Percentiles rank a stretch among this genome's conserved stretches.
phyloP scores from a whole-genome alignment of 768 basidiomycete genomes.

The Trametes gibbosa region DNA sequence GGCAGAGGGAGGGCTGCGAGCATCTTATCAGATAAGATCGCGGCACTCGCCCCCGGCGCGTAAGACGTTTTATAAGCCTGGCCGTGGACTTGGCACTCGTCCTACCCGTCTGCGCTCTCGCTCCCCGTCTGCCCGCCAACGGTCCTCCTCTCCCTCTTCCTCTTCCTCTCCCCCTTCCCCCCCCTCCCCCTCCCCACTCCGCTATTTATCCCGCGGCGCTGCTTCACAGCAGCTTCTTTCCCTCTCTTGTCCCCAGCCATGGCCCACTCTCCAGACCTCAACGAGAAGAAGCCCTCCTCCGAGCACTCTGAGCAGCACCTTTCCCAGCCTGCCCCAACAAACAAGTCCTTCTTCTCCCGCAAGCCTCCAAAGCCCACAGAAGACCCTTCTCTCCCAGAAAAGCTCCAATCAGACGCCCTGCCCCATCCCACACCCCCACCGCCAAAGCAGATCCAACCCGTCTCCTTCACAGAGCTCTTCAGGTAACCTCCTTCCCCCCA shows the following conservation, averaged over 20 bases:
- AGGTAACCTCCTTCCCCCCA: conserved; percentile 10
- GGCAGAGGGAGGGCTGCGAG: neutral
- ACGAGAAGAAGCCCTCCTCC: conserved; percentile 12
- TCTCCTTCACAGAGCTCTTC: conserved; percentile 32
- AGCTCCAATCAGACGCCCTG: conserved; percentile 5
- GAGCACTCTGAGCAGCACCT: neutral
- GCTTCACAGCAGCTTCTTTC: neutral
- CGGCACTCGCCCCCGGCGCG: neutral
- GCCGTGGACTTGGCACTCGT: neutral
- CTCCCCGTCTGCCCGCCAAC: neutral
- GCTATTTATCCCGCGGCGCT: conserved; percentile 2
- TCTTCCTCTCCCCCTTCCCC: neutral
- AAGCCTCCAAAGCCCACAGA: neutral
- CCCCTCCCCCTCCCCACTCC: neutral
- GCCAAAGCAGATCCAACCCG: conserved; percentile 25
- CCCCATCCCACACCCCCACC: neutral
- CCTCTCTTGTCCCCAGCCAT: conserved; percentile 1
- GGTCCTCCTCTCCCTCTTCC: neutral
- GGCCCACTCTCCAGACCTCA: conserved; percentile 16
- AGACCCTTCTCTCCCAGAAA: conserved; percentile 3
- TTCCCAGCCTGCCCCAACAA: neutral
- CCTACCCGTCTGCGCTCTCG: neutral
- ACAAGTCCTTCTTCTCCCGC: conserved; percentile 14
- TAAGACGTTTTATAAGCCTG: too few relatives aligned
- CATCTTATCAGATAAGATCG: neutral